A percentile compares a stretch with the other conserved stretches of the same genome.
These are phyloP conservation scores for Funneliformis geosporum DNA, from an alignment of 192 early-diverging fungal genomes.

Conservation along the genomic window DNA sequence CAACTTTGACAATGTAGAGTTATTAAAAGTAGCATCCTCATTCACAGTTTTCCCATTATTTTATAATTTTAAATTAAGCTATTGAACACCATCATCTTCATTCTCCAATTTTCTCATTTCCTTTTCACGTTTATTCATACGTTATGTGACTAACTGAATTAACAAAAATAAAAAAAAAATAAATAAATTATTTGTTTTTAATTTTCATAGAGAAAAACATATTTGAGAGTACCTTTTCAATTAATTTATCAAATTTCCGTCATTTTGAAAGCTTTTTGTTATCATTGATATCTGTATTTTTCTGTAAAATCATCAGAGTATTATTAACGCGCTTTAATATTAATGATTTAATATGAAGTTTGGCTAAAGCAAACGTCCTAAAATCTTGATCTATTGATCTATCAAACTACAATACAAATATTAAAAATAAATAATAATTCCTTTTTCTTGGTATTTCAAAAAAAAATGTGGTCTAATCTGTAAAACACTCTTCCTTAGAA, in stretches of 20 bases:
- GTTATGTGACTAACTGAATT: background rate
- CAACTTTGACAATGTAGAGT: background rate
- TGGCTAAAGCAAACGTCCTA: constrained; percentile 14
- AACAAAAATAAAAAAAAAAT: background rate
- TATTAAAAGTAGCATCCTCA: background rate
- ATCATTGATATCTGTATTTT: background rate
- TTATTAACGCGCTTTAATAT: constrained; percentile 28
- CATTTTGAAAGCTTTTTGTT: background rate
- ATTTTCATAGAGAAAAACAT: no score
- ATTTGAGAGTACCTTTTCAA: constrained; percentile 14
- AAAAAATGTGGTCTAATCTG: constrained; percentile 3
- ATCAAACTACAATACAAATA: constrained; percentile 26
- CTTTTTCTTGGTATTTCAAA: background rate
- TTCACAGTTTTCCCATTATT: background rate
- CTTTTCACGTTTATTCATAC: background rate
- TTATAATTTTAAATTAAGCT: background rate
- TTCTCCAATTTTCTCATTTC: background rate
- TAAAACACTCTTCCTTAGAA: constrained; percentile 21
- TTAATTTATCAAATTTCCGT: constrained; percentile 6
- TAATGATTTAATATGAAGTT: constrained; percentile 29
- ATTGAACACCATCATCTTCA: background rate
- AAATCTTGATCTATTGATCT: constrained; percentile 33
- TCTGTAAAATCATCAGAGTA: constrained; percentile 1
- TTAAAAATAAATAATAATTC: background rate
- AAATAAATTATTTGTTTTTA: background rate